Percentiles rank a stretch among this genome's conserved stretches.
Conservation (phyloP, 106 monocot species). For the Allium cepa region DNA sequence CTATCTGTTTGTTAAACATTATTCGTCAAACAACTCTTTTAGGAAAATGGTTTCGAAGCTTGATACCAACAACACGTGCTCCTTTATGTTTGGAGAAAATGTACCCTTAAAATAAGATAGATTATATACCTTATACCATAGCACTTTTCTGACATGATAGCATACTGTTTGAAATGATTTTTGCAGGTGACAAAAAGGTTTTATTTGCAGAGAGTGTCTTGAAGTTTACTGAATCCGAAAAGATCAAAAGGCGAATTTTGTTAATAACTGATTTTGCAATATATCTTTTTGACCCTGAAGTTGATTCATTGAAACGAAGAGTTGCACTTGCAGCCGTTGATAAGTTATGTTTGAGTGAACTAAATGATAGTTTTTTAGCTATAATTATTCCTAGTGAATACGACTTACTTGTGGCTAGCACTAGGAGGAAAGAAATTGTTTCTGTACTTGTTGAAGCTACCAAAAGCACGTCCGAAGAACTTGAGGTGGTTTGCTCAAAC, state of each 20-base stretch:
- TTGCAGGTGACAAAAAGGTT: conserved; percentile 67
- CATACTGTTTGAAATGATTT: neutral
- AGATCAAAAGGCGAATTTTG: conserved; percentile 75
- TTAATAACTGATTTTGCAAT: conserved; percentile 84
- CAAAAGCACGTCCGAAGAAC: conserved; percentile 44
- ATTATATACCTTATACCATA: no score
- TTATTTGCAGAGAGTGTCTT: conserved; percentile 88
- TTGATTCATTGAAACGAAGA: conserved; percentile 63
- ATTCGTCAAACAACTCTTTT: no score
- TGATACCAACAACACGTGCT: no score
- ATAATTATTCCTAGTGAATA: conserved; percentile 86
- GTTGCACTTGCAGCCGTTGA: conserved; percentile 79
- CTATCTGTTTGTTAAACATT: no score
- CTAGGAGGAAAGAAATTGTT: conserved; percentile 71
- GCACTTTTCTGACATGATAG: no score
- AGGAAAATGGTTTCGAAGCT: no score
- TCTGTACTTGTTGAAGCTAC: conserved; percentile 60
- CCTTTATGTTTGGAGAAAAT: no score
- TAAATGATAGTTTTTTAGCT: conserved; percentile 82
- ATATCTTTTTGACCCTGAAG: conserved; percentile 77
- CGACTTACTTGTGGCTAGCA: conserved; percentile 89
- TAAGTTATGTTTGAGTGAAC: conserved; percentile 58
- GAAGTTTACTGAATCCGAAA: conserved; percentile 85
- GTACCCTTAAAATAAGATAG: no score
- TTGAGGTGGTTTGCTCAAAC: conserved; percentile 58